These are phyloP conservation scores for Fusarium proliferatum DNA, from an alignment of 2,329 filamentous ascomycete genomes.

Conservation along the genomic window DNA sequence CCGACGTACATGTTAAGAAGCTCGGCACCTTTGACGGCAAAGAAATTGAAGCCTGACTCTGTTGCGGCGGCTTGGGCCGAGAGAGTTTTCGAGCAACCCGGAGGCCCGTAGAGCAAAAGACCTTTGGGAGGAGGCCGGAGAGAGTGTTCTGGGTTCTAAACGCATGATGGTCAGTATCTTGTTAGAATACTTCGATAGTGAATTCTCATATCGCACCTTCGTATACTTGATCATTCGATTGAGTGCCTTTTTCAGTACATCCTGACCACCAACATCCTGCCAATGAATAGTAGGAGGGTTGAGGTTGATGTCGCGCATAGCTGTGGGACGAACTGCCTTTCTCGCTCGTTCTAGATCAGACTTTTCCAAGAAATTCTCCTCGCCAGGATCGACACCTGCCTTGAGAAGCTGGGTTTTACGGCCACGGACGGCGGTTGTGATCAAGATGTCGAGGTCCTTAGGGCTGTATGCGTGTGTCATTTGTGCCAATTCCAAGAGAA, in stretches of 20 bases:
- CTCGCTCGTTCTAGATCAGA: constrained; percentile 74
- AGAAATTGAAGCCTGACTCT: constrained; percentile 91
- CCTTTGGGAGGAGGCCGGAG: constrained; percentile 76
- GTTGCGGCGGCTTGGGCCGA: constrained; percentile 91
- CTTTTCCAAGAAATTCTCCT: constrained; percentile 48
- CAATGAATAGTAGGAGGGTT: constrained; percentile 88
- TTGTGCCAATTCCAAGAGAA: constrained; percentile 72
- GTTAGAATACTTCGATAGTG: not conserved
- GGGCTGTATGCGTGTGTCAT: constrained; percentile 90
- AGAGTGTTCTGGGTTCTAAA: constrained; percentile 49
- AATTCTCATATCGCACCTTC: constrained; percentile 43
- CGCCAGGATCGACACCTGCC: constrained; percentile 27
- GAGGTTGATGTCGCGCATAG: constrained; percentile 89
- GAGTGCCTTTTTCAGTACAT: constrained; percentile 74
- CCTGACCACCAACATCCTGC: constrained; percentile 89
- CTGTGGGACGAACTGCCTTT: constrained; percentile 77
- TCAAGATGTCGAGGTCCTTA: constrained; percentile 76
- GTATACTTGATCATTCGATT: constrained; percentile 60
- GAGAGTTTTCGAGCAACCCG: constrained; percentile 94
- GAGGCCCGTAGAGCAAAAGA: constrained; percentile 89
- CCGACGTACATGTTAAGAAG: constrained; percentile 97
- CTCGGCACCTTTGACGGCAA: constrained; percentile 93
- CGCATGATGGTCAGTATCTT: constrained; percentile 15
- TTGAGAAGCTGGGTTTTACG: constrained; percentile 42
- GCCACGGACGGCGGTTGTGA: constrained; percentile 52